These are phyloP conservation scores for Cytospora piceicola DNA, from an alignment of 2,329 filamentous ascomycete genomes.

Conservation along the genomic window DNA sequence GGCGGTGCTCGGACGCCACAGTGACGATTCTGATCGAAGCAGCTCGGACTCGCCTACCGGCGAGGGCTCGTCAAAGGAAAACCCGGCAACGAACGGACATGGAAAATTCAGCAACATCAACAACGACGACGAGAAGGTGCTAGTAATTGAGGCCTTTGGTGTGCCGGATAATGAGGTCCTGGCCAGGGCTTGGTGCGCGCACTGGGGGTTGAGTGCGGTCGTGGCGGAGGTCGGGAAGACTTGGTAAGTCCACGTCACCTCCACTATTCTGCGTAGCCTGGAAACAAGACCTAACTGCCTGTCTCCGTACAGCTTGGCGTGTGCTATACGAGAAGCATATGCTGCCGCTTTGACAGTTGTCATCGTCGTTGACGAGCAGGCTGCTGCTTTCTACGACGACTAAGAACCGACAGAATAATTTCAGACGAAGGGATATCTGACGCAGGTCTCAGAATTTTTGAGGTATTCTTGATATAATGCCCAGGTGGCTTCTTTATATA, in stretches of 20 bases:
- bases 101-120: constrained; percentile 19
- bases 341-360: constrained; percentile 74
- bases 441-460: constrained; percentile 2
- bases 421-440: neutral
- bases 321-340: constrained; percentile 75
- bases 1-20: constrained; percentile 15
- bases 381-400: constrained; percentile 50
- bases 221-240: constrained; percentile 71
- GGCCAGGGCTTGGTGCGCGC: constrained; percentile 75
- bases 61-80: constrained; percentile 28
- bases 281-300: constrained; percentile 15
- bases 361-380: constrained; percentile 63
- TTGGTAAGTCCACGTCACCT: constrained; percentile 53
- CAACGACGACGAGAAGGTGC: constrained; percentile 61
- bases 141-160: constrained; percentile 74
- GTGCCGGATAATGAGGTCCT: constrained; percentile 77
- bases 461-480: neutral
- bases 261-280: neutral
- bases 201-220: constrained; percentile 73
- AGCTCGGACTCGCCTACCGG: constrained; percentile 25
- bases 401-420: constrained; percentile 9
- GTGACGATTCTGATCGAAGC: constrained; percentile 13
- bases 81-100: constrained; percentile 7
- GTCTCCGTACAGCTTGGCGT: constrained; percentile 60
- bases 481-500: constrained; percentile 5